These are phyloP conservation scores for Carnegiea gigantea DNA, from an alignment of 179 eudicot species.

Conservation along the genomic window DNA sequence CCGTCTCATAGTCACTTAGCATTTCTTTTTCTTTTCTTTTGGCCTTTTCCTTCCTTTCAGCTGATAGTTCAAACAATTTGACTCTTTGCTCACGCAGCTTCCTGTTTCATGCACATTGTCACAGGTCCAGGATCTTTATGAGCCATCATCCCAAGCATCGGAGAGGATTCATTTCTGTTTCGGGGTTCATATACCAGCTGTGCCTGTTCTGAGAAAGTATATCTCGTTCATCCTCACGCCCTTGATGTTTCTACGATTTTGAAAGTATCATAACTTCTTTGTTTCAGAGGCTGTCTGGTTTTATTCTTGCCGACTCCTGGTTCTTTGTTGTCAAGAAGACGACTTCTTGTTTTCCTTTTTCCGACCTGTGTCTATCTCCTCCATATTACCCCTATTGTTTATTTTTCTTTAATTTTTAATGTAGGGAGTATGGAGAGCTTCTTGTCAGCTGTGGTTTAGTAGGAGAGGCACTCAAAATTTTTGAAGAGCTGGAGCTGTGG, in stretches of 20 bases:
- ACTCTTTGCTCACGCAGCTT: neutral
- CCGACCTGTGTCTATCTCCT: neutral
- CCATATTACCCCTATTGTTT: neutral
- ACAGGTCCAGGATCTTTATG: constrained; percentile 67
- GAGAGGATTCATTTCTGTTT: constrained; percentile 66
- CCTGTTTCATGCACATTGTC: constrained; percentile 16
- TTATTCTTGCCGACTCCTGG: neutral
- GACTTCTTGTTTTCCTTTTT: neutral
- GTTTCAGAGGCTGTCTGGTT: neutral
- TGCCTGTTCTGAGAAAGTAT: constrained; percentile 88
- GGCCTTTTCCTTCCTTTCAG: neutral
- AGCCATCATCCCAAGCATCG: constrained; percentile 53
- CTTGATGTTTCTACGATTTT: neutral
- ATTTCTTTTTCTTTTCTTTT: no score
- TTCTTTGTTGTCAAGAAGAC: neutral
- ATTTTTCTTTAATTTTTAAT: neutral
- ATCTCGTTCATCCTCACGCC: constrained; percentile 11
- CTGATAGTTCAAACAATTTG: neutral
- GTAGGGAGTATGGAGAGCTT: constrained; percentile 86
- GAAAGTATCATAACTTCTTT: neutral
- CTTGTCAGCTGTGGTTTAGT: constrained; percentile 78
- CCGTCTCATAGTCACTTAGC: neutral
- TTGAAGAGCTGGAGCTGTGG: constrained; percentile 96
- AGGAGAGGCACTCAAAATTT: constrained; percentile 82
- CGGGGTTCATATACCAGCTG: constrained; percentile 66